These are phyloP conservation scores for Hypomontagnella monticulosa DNA, from an alignment of 495 filamentous ascomycete genomes.

Conservation along the genomic window DNA sequence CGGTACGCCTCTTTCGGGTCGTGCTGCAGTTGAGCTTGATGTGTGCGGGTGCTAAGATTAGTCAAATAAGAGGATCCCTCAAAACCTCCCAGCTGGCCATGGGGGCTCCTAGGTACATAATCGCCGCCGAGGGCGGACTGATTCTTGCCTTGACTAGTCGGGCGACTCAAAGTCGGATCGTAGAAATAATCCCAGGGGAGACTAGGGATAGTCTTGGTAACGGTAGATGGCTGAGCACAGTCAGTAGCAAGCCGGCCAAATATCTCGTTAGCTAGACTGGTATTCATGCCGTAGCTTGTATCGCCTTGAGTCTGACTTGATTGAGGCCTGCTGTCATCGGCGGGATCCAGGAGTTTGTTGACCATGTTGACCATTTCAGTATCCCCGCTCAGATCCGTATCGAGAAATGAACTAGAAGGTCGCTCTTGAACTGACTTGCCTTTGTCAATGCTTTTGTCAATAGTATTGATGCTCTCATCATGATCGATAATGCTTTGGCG, in stretches of 20 bases:
- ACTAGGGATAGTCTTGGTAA: conserved; percentile 50
- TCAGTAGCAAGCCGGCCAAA: conserved; percentile 41
- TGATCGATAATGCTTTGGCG: not conserved
- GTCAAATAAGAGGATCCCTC: conserved; percentile 37
- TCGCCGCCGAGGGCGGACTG: conserved; percentile 25
- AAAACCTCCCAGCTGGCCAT: conserved; percentile 32
- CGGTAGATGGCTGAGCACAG: conserved; percentile 49
- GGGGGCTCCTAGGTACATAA: conserved; percentile 39
- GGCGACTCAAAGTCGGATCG: conserved; percentile 43
- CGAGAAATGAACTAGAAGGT: conserved; percentile 26
- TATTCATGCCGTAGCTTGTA: conserved; percentile 54
- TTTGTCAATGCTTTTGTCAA: too few relatives aligned
- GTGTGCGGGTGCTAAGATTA: conserved; percentile 16
- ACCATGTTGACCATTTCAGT: conserved; percentile 53
- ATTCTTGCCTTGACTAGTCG: conserved; percentile 37
- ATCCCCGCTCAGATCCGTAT: conserved; percentile 44
- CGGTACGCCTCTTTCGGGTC: not conserved
- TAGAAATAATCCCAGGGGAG: conserved; percentile 59
- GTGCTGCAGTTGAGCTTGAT: conserved; percentile 1
- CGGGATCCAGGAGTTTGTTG: conserved; percentile 53
- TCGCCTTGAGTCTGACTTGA: conserved; percentile 43
- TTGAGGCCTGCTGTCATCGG: conserved; percentile 42
- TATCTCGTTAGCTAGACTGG: conserved; percentile 49
- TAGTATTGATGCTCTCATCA: not conserved
- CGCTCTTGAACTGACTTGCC: conserved; percentile 24